Evolutionary conservation across 2,329 filamentous ascomycete genomes (phyloP), one percentile per base, ranked within the genome.

Genomic region (Diaporthe aspalathi): DNA sequence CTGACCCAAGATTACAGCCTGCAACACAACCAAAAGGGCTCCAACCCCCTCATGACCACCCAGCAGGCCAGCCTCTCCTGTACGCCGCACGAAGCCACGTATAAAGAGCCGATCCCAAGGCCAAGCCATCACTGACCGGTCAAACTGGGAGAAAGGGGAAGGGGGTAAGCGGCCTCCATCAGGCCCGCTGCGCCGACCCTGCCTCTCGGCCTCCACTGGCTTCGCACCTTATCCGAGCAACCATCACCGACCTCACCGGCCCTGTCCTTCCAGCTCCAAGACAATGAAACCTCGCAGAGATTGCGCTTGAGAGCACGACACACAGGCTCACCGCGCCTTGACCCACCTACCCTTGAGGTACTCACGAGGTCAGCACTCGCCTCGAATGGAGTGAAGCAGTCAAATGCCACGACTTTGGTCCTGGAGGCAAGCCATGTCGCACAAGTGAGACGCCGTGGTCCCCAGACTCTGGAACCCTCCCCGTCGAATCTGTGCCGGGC

Each of bases 61-160:
- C 67, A 72, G 70, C 70, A 72, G 66, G 56, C 60, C 52, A 35
- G 54, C 32, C 45, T 40, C 27, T 49, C 56, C 60, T 72, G 70
- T 54, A 38, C 67, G 67, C 63, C 70, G 57, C 50, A 65, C 67
- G 50, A 53, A 63, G 67, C 67, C 70, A 72, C 70, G 35, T 63
- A 57, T 35, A 67, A 53, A 56, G 24, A 67, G 43, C 53, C 50
- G 53, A 40, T 49, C 29, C 40, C 50, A 57, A 53, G 38, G 43
- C 12, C 66, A 53, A 49, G 66, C 27, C 43, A 56, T 40, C 14
- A 45, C 20, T 56, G 43, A 60, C 52, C 50, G 52, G 60, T 63
- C 27, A 63, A 35, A 32, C 20, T 49, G 43, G 20, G 57, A 22
- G 17, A 53, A 38, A 9, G 43, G 63, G 60, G 45, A 38, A 11